phyloP scores from a whole-genome alignment of 495 filamentous ascomycete species.

The Ramalina intermedia region DNA sequence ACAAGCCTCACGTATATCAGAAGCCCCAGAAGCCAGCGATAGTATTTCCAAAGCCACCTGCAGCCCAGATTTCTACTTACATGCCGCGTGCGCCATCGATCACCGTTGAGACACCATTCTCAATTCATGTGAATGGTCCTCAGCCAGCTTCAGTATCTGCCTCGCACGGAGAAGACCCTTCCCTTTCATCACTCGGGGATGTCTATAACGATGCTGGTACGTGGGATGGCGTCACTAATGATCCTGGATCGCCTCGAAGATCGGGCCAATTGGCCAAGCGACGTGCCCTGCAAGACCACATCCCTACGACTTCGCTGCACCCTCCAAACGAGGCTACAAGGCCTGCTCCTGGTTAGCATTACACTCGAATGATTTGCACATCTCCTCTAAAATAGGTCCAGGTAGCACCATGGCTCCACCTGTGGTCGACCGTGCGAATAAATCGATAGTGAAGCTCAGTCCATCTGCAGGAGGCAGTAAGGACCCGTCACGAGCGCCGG shows the following conservation, averaged over 20 bases:
- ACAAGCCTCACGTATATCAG: background rate
- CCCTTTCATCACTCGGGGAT: background rate
- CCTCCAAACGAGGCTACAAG: background rate
- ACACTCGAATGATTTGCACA: background rate
- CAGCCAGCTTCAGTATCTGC: background rate
- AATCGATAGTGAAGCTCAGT: conserved; percentile 54
- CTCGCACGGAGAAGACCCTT: conserved; percentile 2
- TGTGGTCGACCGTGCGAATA: conserved; percentile 58
- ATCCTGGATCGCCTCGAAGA: conserved; percentile 3
- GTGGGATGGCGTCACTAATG: conserved; percentile 23
- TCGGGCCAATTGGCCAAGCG: background rate
- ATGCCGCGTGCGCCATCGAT: no score
- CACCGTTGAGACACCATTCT: no score
- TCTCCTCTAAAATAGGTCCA: conserved; percentile 21
- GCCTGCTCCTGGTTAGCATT: background rate
- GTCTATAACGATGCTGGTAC: conserved; percentile 40
- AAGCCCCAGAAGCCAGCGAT: no score
- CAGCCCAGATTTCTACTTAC: no score
- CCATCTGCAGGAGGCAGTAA: conserved; percentile 16
- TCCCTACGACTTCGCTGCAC: background rate
- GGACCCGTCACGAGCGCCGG: conserved; percentile 1
- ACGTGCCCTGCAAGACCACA: background rate
- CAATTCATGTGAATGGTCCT: background rate
- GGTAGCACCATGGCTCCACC: conserved; percentile 41
- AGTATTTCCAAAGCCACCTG: no score